A percentile compares a stretch with the other conserved stretches of the same genome.
Conservation (phyloP, 2,329 filamentous ascomycete species). For the Calonectria montana region DNA sequence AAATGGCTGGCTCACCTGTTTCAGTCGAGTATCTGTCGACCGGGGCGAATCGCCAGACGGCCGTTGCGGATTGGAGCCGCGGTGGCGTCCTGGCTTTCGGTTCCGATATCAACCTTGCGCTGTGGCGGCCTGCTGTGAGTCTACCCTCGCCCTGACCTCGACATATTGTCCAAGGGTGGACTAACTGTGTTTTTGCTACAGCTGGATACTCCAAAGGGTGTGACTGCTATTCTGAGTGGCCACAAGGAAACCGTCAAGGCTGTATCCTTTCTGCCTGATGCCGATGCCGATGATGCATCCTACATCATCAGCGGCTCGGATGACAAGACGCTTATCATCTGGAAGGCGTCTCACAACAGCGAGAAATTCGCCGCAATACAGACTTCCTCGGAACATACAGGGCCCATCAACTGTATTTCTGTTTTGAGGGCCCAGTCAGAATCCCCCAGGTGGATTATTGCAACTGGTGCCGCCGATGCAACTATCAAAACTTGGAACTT, state of each 20-base stretch:
- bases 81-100: slow-evolving; percentile 86
- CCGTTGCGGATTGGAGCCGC: slow-evolving; percentile 88
- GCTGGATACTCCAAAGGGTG: slow-evolving; percentile 61
- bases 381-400: slow-evolving; percentile 72
- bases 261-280: slow-evolving; percentile 77
- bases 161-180: neutral
- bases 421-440: slow-evolving; percentile 48
- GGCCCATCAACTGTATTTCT: slow-evolving; percentile 78
- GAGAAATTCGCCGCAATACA: slow-evolving; percentile 57
- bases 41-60: slow-evolving; percentile 91
- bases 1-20: slow-evolving; percentile 46
- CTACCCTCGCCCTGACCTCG: neutral
- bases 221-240: slow-evolving; percentile 76
- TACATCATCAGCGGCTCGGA: slow-evolving; percentile 84
- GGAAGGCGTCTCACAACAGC: slow-evolving; percentile 58
- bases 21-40: slow-evolving; percentile 72
- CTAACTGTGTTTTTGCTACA: slow-evolving; percentile 34
- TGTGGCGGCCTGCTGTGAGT: slow-evolving; percentile 85
- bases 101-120: slow-evolving; percentile 85
- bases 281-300: slow-evolving; percentile 56
- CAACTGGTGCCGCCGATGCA: slow-evolving; percentile 86
- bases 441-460: slow-evolving; percentile 61
- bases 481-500: slow-evolving; percentile 78
- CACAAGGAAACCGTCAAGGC: slow-evolving; percentile 86
- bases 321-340: slow-evolving; percentile 82